Base-by-base conservation (phyloP, 2,329 filamentous ascomycete genomes). In the Mycocentrospora acerina region DNA sequence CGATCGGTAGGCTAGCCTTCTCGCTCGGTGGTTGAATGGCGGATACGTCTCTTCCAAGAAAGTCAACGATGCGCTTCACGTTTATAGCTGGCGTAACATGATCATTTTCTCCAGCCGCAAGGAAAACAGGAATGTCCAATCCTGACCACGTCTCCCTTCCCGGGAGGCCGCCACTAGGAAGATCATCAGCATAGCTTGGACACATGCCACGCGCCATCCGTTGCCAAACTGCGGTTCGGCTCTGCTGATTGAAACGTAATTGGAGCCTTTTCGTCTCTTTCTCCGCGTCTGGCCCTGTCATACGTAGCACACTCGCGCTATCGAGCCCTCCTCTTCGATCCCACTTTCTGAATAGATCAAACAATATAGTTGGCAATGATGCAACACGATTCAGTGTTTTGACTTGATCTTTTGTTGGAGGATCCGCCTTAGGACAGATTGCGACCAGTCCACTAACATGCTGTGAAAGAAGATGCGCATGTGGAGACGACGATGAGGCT, bases 91-190 rank as follows among this genome's bases (percentile, higher is more conserved):
- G 82, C 0, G 88, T 91, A 22, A 96, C 73, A 7, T 76, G 74
- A 59, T 98, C 93, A 6, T 80, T 75, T 56, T 88, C 83, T 15
- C 87, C 91, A 11, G 81, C 88, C 30, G 95, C 78, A 2, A 97
- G 75, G 46, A 88, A 86, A 3, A 95, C 74, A 0, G 91, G 90
- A 1, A 87, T 72, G 13, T 81, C 67, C 11, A 96, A 72, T 7
- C 80, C 81, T 16, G 76, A 73, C 93, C 93, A 97, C 1, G 82
- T 70, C 5, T 83, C 76, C 46, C 77, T 67, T 0, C 85, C 83
- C 2, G 89, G 84, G 7, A 94, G 65, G 1, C 88, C 88, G 3
- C 83, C 81, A 7, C 64, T 60, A 1, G 80, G 67, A 17, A 73
- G 64, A 2, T 77, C 79, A 7, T 73, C 60, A 3, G 74, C 63